Base-by-base conservation (phyloP, 768 basidiomycete species). In the Leccinum broughii region DNA sequence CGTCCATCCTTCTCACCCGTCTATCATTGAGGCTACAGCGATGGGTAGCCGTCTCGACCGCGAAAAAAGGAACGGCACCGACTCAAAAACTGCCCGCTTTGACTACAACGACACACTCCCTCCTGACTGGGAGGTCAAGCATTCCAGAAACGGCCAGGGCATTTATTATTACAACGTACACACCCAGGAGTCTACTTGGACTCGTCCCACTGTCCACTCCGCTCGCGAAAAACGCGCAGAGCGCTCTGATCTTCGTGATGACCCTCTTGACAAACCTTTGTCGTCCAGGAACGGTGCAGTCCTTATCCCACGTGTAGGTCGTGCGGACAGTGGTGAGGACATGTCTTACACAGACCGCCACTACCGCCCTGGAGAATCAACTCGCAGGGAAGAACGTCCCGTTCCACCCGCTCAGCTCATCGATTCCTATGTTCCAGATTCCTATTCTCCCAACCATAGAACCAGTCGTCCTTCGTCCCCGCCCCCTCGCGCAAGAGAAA, bases 261-360 rank as follows among this genome's bases (percentile, higher is more conserved):
- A 71, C 51, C 26, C 54, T 26, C 68, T 66, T 62, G 72, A 75
- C 61, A 70, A 64, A 54, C 49, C 60, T 49, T 60, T 68, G 51
- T 58, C 64, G 51, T 63, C 55, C 57, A 72, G 66, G 66, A 72
- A 60, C 58, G 63, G 55, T 59, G 68, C 68, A 44, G 32, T 55
- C 63, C 35, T 60, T 17, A 60, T 59, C 30, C 62, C 70, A 65
- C 72, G 71, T 66, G 57, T 68, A 68, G 68, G 71, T 66, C 71
- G 69, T 14, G 46, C 66, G 28, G 76, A 76, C 49, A 56, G 55
- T 22, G 64, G 60, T 41, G 62, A 65, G 62, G 62, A 65, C 64
- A 77, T 87, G 57, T 80, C 84, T 17, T 85, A 81, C 57, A 76
- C 81, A 58, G 88, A 88, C 69, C 82, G 88, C 30, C 85, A 88